Evolutionary conservation across 1,284 basidiomycete species (phyloP), one percentile per base, ranked within the genome.

Genomic region (Malassezia obtusa): DNA sequence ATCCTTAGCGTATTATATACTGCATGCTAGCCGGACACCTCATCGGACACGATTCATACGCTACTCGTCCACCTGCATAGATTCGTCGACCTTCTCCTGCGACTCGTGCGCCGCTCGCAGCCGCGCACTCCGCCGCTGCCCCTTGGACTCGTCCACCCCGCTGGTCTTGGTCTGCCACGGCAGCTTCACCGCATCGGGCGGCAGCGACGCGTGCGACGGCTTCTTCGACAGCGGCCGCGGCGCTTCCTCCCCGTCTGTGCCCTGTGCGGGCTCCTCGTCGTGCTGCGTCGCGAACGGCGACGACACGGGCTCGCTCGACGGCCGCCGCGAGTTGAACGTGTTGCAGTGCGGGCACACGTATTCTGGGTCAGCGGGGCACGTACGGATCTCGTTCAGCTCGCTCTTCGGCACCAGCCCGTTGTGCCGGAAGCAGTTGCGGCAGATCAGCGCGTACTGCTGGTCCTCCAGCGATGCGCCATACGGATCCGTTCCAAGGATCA

Each of bases 361-460:
- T 75, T 86, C 84, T 86, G 66, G 25, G 41, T 46, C n/a, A 50
- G 47, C 31, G 31, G n/a, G 19, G 19, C 3, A 83, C 89, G 76
- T 67, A 94, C 91, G 88, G 48, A 88, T 82, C 58, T 88, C 84
- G 65, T 89, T 85, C 82, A 87, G 94, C 74, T 87, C 81, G 56
- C 82, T 84, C 73, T 89, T 86, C 58, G 86, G 85, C 4, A 92
- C 87, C 9, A 99, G 79, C 0, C 92, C 92, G 67, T 98, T 98
- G 76, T 98, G 92, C 14, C 83, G 77, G 69, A 89, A 92, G 73
- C 92, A 98, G 62, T 84, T 84, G 56, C 84, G 83, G 75, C 92
- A 99, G 37, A 99, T 94, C 51, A 98, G 80, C 1, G 92, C 94
- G 67, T 91, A 98, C 51, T 68, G 65, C 56, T 74, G 77, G 54